Evolutionary conservation across 2,329 filamentous ascomycete genomes (phyloP), one percentile per base, ranked within the genome.

Genomic region (Claviceps spartinae): DNA sequence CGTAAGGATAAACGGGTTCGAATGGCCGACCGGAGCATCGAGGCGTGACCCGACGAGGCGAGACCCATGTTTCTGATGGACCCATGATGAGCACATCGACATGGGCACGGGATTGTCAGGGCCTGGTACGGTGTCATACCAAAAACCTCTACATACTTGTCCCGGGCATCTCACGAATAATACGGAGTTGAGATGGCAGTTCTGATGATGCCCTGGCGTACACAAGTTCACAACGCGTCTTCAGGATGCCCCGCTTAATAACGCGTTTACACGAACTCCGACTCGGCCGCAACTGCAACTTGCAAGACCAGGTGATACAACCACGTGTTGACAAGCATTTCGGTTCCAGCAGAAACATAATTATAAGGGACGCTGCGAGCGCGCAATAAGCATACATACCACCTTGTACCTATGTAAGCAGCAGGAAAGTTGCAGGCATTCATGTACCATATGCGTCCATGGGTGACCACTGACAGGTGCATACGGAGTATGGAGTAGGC

Each of bases 231-330:
- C 20, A 42, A 22, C 5, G 5, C 41, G 22, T 5, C 7, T 20
- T 43, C 14, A 37, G 13, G 18, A n/a, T 44, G 13, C 48, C 18
- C 34, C 34, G 34, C 30, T 20, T 18, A 14, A 18, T 18, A 14
- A 24, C 26, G 37, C 45, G 13, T 42, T 45, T 20, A 38, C 22
- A 30, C 16, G 14, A 41, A 24, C 14, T 47, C 42, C 52, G 52
- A 50, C 48, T 50, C 48, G 44, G 48, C 52, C 44, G 48, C 38
- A 24, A 41, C n/a, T 14, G 9, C 16, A 47, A 9, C 36, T 47
- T 40, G 42, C 11, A 42, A 34, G 30, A 34, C 30, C 9, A 34
- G 30, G 11, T 43, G 41, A 43, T 43, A 22, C 8, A 22, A 16
- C 20, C 51, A 36, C 26, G 20, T 52, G 11, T 44, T 9, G 5